Conservation (phyloP, 2,329 filamentous ascomycete genomes). For the Fulvia fulva region DNA sequence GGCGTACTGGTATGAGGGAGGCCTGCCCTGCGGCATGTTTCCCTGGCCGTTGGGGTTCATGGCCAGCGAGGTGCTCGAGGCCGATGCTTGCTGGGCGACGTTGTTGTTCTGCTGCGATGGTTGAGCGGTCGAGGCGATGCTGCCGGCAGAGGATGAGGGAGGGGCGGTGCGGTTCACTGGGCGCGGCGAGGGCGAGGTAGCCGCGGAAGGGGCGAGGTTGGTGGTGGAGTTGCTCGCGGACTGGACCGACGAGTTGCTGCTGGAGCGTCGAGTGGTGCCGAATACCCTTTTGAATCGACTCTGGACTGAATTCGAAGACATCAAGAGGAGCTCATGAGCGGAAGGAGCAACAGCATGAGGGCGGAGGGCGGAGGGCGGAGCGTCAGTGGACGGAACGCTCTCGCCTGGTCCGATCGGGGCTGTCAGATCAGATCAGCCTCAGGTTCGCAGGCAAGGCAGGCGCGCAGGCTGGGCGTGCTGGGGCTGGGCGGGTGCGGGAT, state of each 20-base stretch:
- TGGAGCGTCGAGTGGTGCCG: constrained; percentile 73
- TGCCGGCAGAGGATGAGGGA: constrained; percentile 36
- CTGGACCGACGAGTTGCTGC: constrained; percentile 51
- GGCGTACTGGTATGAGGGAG: constrained; percentile 61
- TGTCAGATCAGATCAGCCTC: constrained; percentile 5
- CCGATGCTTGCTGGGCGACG: constrained; percentile 35
- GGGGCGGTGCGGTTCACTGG: constrained; percentile 35
- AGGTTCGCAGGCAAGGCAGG: not conserved
- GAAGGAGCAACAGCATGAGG: not conserved
- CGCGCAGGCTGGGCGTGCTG: not conserved
- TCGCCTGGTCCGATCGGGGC: not conserved
- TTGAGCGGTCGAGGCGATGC: constrained; percentile 53
- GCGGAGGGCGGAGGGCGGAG: not conserved
- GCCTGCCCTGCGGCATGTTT: constrained; percentile 52
- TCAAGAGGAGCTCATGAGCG: constrained; percentile 59
- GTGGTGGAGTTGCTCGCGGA: constrained; percentile 44
- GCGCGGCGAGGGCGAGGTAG: constrained; percentile 25
- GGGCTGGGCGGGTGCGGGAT: not conserved
- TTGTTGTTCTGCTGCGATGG: constrained; percentile 19
- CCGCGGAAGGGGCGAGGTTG: constrained; percentile 32
- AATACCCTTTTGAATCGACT: constrained; percentile 74
- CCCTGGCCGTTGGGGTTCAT: constrained; percentile 45
- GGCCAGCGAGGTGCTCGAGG: constrained; percentile 49
- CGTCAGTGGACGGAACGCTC: not conserved
- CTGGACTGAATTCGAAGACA: constrained; percentile 51